Conservation (phyloP, 495 filamentous ascomycete genomes). For the Xylaria palmicola region DNA sequence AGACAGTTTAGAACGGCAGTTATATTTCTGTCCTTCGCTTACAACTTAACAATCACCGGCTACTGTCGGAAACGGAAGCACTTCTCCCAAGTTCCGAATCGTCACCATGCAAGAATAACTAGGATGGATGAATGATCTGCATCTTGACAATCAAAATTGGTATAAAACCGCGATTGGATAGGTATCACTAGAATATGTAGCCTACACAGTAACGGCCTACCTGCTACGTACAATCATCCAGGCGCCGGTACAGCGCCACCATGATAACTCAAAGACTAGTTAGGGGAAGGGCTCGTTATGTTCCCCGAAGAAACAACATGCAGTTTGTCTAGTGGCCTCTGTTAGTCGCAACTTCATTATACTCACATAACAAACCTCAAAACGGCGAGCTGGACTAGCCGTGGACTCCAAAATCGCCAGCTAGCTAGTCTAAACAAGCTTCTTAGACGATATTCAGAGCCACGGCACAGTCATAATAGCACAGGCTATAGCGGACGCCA, state of each 20-base stretch:
- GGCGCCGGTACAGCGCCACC: background rate
- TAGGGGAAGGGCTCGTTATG: background rate
- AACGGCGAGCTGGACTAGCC: background rate
- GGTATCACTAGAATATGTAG: background rate
- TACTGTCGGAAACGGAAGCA: slow-evolving; percentile 1
- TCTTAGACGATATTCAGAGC: background rate
- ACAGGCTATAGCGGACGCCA: background rate
- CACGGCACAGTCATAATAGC: background rate
- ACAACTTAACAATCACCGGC: slow-evolving; percentile 1
- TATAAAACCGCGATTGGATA: slow-evolving; percentile 1
- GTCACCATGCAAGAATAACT: slow-evolving; percentile 6
- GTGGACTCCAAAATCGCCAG: background rate
- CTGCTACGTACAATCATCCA: background rate
- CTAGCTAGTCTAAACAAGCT: background rate
- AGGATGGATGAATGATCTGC: background rate
- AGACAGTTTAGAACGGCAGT: background rate
- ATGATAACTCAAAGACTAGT: background rate
- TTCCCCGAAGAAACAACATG: background rate
- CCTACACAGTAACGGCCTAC: background rate
- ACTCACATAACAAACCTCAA: background rate
- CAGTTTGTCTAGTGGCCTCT: background rate
- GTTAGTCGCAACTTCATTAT: background rate
- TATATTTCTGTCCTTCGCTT: slow-evolving; percentile 1
- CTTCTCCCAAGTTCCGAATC: background rate
- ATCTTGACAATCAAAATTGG: background rate